Base-by-base conservation (phyloP, 192 early-diverging fungal genomes). In the Coemansia sp. region DNA sequence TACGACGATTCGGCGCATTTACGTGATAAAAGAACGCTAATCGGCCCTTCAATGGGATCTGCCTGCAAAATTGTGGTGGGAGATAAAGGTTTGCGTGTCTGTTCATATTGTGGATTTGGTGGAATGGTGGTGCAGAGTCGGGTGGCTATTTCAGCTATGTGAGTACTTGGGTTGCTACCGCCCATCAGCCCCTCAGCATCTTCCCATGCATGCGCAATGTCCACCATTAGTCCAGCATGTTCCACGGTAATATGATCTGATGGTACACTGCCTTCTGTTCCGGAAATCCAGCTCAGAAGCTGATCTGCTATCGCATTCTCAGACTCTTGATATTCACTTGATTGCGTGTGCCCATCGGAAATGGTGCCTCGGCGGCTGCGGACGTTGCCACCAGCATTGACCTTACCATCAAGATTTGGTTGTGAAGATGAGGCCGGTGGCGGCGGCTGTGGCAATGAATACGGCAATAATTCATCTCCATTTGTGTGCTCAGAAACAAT, bases 111-210 rank as follows among this genome's bases (percentile, higher is more conserved):
- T 26, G 41, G 30, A 56, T 23, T 9, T 4, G 25, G 14, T 10
- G 62, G 62, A 41, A 73, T 58, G 2, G 64, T 57, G 0, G 38
- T 47, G 24, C 77, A 73, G 9, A 79, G 60, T 23, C 77, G 48
- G 3, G 49, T 56, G 18, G 71, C 62, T 14, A 79, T 70, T 41
- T 79, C 77, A 0, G 57, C 67, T n/a, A 67, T 73, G 61, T 79
- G 76, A 1, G 31, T 23, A 2, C 44, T 27, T 50, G 50, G 27
- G 27, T 69, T 32, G 38, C 19, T 58, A 19, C 76, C 76, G 49
- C 71, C 76, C 67, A 79, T 60, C 30, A 79, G 44, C 0, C 71
- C 71, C 24, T 50, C 64, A 10, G 71, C 77, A 7, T 26, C 62
- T 30, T 61, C 63, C 77, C 77, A 79, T 10, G 71, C 71, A 8